Conservation (phyloP, 2,329 filamentous ascomycete species). For the Capronia epimyces region DNA sequence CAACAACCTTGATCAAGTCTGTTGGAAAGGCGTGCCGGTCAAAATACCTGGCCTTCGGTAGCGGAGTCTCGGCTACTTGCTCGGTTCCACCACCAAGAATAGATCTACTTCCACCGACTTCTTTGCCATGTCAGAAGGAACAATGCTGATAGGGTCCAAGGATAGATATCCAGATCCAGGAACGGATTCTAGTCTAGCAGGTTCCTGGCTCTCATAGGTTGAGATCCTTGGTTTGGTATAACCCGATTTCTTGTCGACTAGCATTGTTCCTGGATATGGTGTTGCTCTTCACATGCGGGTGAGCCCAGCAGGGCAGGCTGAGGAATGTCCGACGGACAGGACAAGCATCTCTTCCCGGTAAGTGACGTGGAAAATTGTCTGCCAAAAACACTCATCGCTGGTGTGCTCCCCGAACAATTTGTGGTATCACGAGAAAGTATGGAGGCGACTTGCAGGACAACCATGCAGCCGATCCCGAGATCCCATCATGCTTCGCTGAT, state of each 20-base stretch:
- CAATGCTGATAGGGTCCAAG: background rate
- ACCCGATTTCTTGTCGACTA: background rate
- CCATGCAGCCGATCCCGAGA: background rate
- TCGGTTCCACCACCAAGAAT: background rate
- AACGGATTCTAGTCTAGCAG: background rate
- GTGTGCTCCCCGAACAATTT: background rate
- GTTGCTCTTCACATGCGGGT: background rate
- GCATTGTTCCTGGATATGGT: background rate
- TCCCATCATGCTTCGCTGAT: background rate
- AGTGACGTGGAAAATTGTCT: background rate
- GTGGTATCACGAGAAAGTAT: background rate
- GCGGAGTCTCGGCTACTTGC: background rate
- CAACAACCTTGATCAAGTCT: too few relatives aligned
- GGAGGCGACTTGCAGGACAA: background rate
- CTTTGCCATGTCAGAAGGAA: background rate
- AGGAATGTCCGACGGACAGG: background rate
- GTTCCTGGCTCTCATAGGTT: background rate
- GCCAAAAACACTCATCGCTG: background rate
- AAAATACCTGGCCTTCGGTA: background rate
- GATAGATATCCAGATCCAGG: background rate
- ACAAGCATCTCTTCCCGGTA: background rate
- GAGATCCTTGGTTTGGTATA: background rate
- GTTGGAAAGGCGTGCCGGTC: background rate
- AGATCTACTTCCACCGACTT: background rate
- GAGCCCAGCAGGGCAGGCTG: background rate